Percentiles rank a stretch among this genome's conserved stretches.
phyloP scores from a whole-genome alignment of 2,329 filamentous ascomycete species.

The Exophiala bonariae region DNA sequence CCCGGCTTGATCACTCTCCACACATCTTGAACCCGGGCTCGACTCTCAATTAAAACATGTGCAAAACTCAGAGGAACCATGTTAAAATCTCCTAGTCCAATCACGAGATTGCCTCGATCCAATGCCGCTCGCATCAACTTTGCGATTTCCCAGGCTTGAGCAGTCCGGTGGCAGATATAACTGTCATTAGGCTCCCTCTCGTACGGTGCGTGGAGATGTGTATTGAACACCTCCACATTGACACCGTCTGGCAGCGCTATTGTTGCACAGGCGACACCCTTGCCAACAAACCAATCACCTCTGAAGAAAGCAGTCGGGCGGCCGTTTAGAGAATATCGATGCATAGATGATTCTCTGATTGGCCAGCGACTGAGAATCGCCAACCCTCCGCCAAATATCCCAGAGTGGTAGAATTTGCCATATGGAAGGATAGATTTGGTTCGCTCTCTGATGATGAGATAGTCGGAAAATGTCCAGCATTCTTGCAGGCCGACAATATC shows the following conservation, averaged over 20 bases:
- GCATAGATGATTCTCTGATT: conserved; percentile 85
- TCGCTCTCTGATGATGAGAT: conserved; percentile 71
- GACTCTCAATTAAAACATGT: conserved; percentile 77
- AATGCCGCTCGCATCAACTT: conserved; percentile 82
- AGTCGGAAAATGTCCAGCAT: conserved; percentile 88
- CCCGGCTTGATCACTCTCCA: conserved; percentile 85
- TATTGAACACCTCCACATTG: conserved; percentile 86
- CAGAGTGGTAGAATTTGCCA: conserved; percentile 89
- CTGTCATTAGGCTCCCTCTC: conserved; percentile 76
- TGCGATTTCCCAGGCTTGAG: conserved; percentile 92
- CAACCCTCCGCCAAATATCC: conserved; percentile 84
- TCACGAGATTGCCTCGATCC: conserved; percentile 76
- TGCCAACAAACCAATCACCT: conserved; percentile 92
- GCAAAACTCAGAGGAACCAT: conserved; percentile 87
- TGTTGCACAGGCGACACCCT: conserved; percentile 82
- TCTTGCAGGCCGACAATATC: conserved; percentile 93
- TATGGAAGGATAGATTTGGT: conserved; percentile 77
- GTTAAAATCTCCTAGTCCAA: conserved; percentile 93
- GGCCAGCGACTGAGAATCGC: conserved; percentile 91
- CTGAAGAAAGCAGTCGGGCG: conserved; percentile 90
- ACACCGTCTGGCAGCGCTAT: conserved; percentile 46
- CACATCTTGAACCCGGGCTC: conserved; percentile 75
- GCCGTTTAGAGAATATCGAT: conserved; percentile 85
- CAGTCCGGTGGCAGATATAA: conserved; percentile 85
- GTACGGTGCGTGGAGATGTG: conserved; percentile 88